Base-by-base conservation (phyloP, 257 asterid genomes). In the Cruciata laevipes region DNA sequence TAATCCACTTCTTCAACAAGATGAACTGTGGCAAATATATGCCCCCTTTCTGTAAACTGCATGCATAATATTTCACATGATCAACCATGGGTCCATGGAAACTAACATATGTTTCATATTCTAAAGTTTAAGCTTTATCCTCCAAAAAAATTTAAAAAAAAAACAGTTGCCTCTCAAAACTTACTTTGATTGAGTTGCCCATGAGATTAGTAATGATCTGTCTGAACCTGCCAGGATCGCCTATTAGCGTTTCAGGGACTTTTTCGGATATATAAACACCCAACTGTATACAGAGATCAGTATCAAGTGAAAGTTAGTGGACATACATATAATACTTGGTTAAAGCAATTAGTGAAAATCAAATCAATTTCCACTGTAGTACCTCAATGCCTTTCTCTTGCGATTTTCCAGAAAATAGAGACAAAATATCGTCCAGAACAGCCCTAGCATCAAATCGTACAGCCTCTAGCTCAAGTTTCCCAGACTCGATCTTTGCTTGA, bases 401-500 rank as follows among this genome's bases (percentile, higher is more conserved):
- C 30, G 90, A 83, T 79, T 88, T 94, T 66, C 96, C 96, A 16
- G 93, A 90, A 80, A 94, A 90, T 27, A 93, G 87, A 5, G 84
- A 82, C 62, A 82, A 68, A 62, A 82, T 81, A 61, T 82, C 87
- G 63, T 82, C 87, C 64, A 82, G 70, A 69, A 81, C 77, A 31
- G 70, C 81, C 65, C 87, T 77, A 64, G 74, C 70, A 31, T 82
- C 81, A 31, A 82, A 82, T 38, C 73, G 74, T 69, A 79, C 83
- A 4, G 84, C 92, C 84, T 90, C 97, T 13, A 94, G 99, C 93
- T 94, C 99, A 8, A 94, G 96, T 74, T 87, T 94, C 44, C 99
- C 99, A 25, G 97, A 88, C 73, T 94, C 99, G n/a, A 94, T 94
- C 85, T 94, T 94, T 11, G 99, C 97, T 76, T 71, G 96, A 87